These are phyloP conservation scores for Psilocybe subaeruginosa DNA, from an alignment of 768 basidiomycete species.

Conservation along the genomic window DNA sequence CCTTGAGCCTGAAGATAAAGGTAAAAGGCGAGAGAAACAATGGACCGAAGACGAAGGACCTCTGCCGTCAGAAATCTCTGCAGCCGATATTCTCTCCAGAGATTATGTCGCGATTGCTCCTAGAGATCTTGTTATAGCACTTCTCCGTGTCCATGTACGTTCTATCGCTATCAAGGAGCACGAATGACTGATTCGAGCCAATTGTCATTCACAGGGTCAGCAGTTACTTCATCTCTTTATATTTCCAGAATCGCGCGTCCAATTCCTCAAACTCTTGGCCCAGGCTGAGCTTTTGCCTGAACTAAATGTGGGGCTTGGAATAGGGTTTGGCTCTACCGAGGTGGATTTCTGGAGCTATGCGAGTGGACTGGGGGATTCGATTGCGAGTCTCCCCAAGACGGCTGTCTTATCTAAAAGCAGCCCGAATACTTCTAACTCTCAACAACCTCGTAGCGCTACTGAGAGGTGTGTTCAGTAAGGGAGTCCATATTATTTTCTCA, in stretches of 20 bases:
- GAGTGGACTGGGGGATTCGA: constrained; percentile 12
- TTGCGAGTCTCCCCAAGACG: not conserved
- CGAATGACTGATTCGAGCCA: constrained; percentile 10
- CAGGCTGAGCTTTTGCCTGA: constrained; percentile 46
- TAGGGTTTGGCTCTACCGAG: constrained; percentile 36
- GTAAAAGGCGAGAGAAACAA: constrained; percentile 42
- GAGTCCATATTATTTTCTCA: too few relatives aligned
- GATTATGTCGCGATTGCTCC: constrained; percentile 30
- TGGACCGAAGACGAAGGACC: constrained; percentile 49
- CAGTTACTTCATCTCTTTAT: constrained; percentile 62
- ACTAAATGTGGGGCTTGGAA: constrained; percentile 32
- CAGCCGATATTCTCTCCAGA: constrained; percentile 23
- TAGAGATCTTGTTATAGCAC: constrained; percentile 46
- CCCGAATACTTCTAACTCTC: not conserved
- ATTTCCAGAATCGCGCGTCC: constrained; percentile 76
- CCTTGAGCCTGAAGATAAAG: constrained; percentile 25
- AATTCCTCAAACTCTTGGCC: constrained; percentile 59
- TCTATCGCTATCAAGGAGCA: not conserved
- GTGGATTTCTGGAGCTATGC: constrained; percentile 76
- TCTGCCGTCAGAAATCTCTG: constrained; percentile 29
- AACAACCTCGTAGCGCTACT: not conserved
- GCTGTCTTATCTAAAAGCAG: not conserved
- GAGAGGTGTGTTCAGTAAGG: too few relatives aligned
- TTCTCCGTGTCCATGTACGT: constrained; percentile 66
- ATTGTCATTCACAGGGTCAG: constrained; percentile 45